These are phyloP conservation scores for Globisporangium nunn DNA, from an alignment of 352 stramenopile genomes.

Conservation along the genomic window DNA sequence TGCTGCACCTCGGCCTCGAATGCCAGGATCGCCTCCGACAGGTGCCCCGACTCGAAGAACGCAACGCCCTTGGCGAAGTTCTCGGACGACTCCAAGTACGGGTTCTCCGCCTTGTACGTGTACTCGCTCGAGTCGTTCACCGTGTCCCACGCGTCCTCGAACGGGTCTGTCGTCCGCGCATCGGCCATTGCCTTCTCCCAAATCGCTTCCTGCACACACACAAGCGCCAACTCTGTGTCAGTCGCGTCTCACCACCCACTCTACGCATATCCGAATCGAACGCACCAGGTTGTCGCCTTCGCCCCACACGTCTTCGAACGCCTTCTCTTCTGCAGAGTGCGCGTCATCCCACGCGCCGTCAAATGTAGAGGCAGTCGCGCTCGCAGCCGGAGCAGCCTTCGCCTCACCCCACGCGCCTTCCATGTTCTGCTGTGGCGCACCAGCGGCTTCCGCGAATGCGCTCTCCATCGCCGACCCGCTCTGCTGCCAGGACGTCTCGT, in stretches of 20 bases:
- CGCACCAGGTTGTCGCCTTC: constrained; percentile 52
- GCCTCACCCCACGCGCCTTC: constrained; percentile 39
- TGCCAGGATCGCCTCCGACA: constrained; percentile 89
- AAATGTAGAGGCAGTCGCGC: constrained; percentile 17
- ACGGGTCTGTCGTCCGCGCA: constrained; percentile 57
- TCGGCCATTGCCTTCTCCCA: constrained; percentile 79
- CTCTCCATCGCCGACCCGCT: constrained; percentile 38
- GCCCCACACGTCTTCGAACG: constrained; percentile 50
- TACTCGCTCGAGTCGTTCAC: constrained; percentile 46
- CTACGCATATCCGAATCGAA: not conserved
- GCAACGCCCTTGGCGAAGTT: constrained; percentile 69
- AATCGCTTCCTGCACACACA: constrained; percentile 38
- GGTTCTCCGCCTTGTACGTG: constrained; percentile 72
- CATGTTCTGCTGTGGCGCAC: constrained; percentile 19
- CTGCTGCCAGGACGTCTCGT: constrained; percentile 44
- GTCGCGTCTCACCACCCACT: not conserved
- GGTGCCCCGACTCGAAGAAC: constrained; percentile 87
- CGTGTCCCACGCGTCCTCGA: constrained; percentile 71
- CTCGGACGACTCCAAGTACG: constrained; percentile 50
- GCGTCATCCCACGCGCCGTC: constrained; percentile 42
- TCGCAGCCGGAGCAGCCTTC: constrained; percentile 11
- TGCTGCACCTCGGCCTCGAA: constrained; percentile 95
- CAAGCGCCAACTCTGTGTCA: not conserved
- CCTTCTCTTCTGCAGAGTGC: constrained; percentile 39
- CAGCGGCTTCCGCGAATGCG: constrained; percentile 34